These are phyloP conservation scores for Saturnispora zaruensis DNA, from an alignment of 805 yeast species.

Conservation along the genomic window DNA sequence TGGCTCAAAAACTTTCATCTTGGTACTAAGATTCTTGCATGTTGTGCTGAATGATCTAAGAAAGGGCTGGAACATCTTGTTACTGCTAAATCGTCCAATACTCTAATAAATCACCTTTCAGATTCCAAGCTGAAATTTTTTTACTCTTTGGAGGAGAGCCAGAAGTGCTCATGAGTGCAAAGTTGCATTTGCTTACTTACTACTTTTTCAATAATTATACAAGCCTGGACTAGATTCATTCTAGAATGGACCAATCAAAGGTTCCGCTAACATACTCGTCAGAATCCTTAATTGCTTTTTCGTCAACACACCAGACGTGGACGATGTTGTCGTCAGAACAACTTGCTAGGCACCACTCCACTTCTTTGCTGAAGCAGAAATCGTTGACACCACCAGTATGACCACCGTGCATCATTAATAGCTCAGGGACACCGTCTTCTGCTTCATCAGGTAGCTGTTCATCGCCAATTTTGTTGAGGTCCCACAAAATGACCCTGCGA, in stretches of 20 bases:
- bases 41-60: conserved; percentile 10
- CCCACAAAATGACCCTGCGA: conserved; percentile 76
- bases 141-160: not conserved
- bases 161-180: not conserved
- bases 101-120: not conserved
- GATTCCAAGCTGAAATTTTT: not conserved
- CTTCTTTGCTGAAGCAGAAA: conserved; percentile 57
- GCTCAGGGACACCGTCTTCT: conserved; percentile 84
- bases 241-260: conserved; percentile 3
- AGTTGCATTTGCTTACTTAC: not conserved
- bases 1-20: conserved; percentile 39
- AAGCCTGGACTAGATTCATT: not conserved
- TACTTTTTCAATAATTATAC: not conserved
- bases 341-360: conserved; percentile 71
- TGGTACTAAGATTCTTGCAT: conserved; percentile 2
- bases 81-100: not conserved
- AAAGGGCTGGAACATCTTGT: conserved; percentile 3
- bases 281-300: conserved; percentile 23
- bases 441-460: conserved; percentile 83
- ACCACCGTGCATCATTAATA: conserved; percentile 89
- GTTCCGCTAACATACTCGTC: conserved; percentile 7
- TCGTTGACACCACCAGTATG: conserved; percentile 74
- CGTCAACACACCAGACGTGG: conserved; percentile 46
- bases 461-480: conserved; percentile 66
- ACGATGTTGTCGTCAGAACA: conserved; percentile 55